Evolutionary conservation across 2,329 filamentous ascomycete species (phyloP), one percentile per base, ranked within the genome.

Genomic region (Xylaria sp.): DNA sequence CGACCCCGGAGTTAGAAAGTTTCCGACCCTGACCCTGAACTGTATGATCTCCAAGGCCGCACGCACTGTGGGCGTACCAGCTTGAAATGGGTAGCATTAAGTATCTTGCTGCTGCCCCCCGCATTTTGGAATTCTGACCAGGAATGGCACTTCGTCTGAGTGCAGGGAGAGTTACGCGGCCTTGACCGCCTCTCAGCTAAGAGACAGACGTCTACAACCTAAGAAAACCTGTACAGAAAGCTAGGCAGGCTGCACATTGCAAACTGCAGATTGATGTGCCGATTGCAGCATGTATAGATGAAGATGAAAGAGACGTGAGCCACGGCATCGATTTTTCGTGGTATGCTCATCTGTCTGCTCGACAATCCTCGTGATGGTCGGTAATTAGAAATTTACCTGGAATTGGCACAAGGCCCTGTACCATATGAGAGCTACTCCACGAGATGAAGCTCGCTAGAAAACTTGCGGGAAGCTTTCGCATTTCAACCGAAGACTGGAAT

Each of bases 261-360:
- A 67, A 23, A 37, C 37, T 25, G 62, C 32, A 34, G 25, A 32
- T 12, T 52, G 8, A n/a, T 34, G 28, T 68, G 46, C 23, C 50
- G 56, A 34, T 23, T 44, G 59, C 28, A 50, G 41, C 48, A 25
- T 48, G 46, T 56, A 44, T 34, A 12, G 15, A 50, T 51, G 25
- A 66, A 69, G 32, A 66, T 68, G 65, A 70, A 66, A 68, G 62
- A 9, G 41, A 61, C 64, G 65, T 41, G 57, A 39, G 65, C 41
- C 32, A 52, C 50, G 18, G 15, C 39, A 50, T 15, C 23, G 18
- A 10, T 34, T 18, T 39, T 60, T 52, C 28, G 25, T 55, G 20
- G 60, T 37, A 37, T 61, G 66, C 46, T 63, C 41, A 54, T 52
- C 65, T 54, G 62, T 41, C 34, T 57, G 62, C 32, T 28, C 34